Percentiles rank a stretch among this genome's conserved stretches.
phyloP scores from a whole-genome alignment of 352 stramenopile genomes.

The Phytopythium vexans region DNA sequence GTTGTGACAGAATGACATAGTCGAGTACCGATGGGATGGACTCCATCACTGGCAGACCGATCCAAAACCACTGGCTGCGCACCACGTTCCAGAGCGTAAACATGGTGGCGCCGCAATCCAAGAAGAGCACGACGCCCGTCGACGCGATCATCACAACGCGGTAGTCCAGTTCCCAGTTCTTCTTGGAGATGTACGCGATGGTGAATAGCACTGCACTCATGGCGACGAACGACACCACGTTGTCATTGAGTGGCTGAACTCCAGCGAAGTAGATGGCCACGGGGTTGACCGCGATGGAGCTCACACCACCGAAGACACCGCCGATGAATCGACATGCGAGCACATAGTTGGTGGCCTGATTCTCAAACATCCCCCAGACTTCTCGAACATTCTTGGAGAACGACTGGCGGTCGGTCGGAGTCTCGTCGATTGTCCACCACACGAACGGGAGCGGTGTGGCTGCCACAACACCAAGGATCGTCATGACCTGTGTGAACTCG shows the following conservation, averaged over 20 bases:
- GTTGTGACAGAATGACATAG: constrained; percentile 47
- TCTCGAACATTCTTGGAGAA: constrained; percentile 18
- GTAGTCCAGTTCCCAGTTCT: constrained; percentile 41
- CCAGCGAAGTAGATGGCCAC: constrained; percentile 46
- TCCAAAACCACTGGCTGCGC: constrained; percentile 65
- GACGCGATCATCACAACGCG: constrained; percentile 29
- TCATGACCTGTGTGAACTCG: constrained; percentile 47
- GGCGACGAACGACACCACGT: constrained; percentile 46
- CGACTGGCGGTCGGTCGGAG: constrained; percentile 9
- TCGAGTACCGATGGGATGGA: constrained; percentile 44
- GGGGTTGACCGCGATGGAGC: constrained; percentile 35
- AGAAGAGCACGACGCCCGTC: constrained; percentile 24
- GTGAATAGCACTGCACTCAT: constrained; percentile 20
- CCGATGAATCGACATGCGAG: constrained; percentile 39
- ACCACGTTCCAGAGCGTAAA: constrained; percentile 62
- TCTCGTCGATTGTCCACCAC: constrained; percentile 21
- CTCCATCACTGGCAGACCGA: constrained; percentile 57
- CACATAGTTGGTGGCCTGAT: constrained; percentile 34
- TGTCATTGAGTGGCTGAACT: constrained; percentile 55
- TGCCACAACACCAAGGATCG: constrained; percentile 24
- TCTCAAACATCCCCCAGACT: constrained; percentile 37
- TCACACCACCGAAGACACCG: constrained; percentile 29
- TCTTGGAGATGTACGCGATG: constrained; percentile 30
- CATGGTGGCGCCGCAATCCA: constrained; percentile 42
- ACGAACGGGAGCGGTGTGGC: constrained; percentile 27